Percentiles rank a stretch among this genome's conserved stretches.
Evolutionary conservation across 2,329 filamentous ascomycete genomes (phyloP).

Genomic region (Colletotrichum godetiae): DNA sequence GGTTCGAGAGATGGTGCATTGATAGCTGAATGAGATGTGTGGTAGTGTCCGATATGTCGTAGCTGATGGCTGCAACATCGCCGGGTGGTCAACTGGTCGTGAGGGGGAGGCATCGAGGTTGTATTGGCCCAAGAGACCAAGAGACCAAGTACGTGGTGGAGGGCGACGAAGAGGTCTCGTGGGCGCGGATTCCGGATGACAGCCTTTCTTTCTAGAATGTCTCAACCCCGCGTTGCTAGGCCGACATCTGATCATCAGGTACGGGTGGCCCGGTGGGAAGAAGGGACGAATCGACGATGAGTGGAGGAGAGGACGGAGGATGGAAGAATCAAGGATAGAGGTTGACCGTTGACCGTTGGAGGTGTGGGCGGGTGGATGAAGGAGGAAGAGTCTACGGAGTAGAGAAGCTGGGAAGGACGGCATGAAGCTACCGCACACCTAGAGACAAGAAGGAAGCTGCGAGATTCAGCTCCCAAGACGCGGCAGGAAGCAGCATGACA

Average conservation of each 20-base stretch:
- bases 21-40: not conserved
- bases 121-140: not conserved
- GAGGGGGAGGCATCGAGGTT: not conserved
- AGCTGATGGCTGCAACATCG: not conserved
- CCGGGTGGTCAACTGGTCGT: not conserved
- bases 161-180: not conserved
- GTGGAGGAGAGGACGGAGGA: not conserved
- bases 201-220: constrained; percentile 4
- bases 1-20: not conserved
- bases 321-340: too few relatives aligned
- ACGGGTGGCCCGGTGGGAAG: not conserved
- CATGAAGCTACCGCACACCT: not conserved
- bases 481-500: constrained; percentile 8
- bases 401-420: not conserved
- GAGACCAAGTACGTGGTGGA: not conserved
- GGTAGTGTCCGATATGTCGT: not conserved
- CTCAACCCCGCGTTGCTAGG: constrained; percentile 3
- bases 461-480: not conserved
- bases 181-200: not conserved
- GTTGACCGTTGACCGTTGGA: too few relatives aligned
- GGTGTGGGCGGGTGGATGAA: not conserved
- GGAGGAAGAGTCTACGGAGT: not conserved
- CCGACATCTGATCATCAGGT: constrained; percentile 17
- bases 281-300: not conserved
- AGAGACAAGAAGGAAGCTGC: not conserved